Base-by-base conservation (phyloP, 352 stramenopile species). In the Thraustotheca clavata region DNA sequence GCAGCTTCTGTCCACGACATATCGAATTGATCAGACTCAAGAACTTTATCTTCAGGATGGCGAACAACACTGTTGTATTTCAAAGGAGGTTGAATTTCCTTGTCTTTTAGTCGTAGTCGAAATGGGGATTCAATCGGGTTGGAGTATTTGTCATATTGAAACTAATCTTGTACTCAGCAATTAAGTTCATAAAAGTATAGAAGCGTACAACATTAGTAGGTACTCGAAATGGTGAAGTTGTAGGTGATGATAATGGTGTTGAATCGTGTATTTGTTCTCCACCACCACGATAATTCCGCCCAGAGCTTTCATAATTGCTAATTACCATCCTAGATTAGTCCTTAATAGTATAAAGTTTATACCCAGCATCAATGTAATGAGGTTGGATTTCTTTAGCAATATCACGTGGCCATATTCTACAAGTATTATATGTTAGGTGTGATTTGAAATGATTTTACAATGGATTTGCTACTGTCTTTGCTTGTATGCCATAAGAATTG, bases 41-140 rank as follows among this genome's bases (percentile, higher is more conserved):
- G 68, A 1, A 75, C 74, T 4, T 88, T 92, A 67, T 79, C 85
- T 35, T 73, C 88, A 6, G 79, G 88, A 55, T 66, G 87, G 12
- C 60, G 48, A 9, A 67, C 18, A 26, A 67, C 31, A n/a, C 35
- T 60, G 26, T 60, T 67, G 43, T 60, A 67, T 24, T 71, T 63
- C 72, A 89, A 79, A 0, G 80, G 78, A 38, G 72, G 72, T 24
- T 89, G 80, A 31, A 89, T 81, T 52, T 89, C 78, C 49, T 88
- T 89, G 52, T 76, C 59, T 54, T 86, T 87, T 31, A 77, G 75
- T 16, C 78, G 75, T 9, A 70, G 71, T 80, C 75, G 22, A 88
- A 77, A 55, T 77, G 83, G 46, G 72, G 50, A 59, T 79, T 78
- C 33, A 73, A 76, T 52, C 71, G 50, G 57, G 41, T 65, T 43